Conservation (phyloP, 1,284 basidiomycete species). For the Ustilago cynodontis region DNA sequence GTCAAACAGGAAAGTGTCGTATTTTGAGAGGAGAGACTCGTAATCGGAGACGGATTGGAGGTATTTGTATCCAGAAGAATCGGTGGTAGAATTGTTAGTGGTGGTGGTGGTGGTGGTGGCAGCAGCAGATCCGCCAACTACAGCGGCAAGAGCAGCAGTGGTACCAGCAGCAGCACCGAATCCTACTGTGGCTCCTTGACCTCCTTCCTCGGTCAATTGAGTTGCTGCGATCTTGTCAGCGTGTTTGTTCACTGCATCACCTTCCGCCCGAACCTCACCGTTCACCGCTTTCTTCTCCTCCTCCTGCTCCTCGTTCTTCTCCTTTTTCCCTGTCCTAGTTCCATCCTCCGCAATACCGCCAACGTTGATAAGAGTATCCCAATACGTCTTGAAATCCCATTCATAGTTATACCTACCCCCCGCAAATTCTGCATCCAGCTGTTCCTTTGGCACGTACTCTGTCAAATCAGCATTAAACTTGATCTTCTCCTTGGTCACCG, state of each 20-base stretch:
- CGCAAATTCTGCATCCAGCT: constrained; percentile 82
- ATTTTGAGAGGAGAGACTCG: constrained; percentile 53
- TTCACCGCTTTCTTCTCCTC: background rate
- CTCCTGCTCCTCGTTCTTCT: background rate
- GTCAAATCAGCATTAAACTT: constrained; percentile 78
- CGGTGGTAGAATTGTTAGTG: background rate
- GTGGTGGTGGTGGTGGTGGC: background rate
- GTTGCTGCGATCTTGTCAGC: constrained; percentile 38
- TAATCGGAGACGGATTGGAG: constrained; percentile 46
- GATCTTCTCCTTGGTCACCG: constrained; percentile 88
- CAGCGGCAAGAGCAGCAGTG: constrained; percentile 22
- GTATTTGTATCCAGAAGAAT: constrained; percentile 40
- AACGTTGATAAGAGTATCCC: constrained; percentile 49
- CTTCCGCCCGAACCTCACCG: background rate
- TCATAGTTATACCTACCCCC: constrained; percentile 83
- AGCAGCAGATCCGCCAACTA: constrained; percentile 15
- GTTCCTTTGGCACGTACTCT: constrained; percentile 80
- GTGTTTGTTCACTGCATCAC: constrained; percentile 37
- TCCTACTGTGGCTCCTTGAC: constrained; percentile 20
- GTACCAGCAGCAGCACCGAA: constrained; percentile 32
- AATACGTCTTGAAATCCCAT: constrained; percentile 82
- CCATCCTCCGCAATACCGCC: constrained; percentile 57
- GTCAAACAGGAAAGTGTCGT: constrained; percentile 74
- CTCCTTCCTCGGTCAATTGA: constrained; percentile 16
- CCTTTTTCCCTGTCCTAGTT: constrained; percentile 14